Conservation (phyloP, 345 rosid species). For the Syzygium oleosum region DNA sequence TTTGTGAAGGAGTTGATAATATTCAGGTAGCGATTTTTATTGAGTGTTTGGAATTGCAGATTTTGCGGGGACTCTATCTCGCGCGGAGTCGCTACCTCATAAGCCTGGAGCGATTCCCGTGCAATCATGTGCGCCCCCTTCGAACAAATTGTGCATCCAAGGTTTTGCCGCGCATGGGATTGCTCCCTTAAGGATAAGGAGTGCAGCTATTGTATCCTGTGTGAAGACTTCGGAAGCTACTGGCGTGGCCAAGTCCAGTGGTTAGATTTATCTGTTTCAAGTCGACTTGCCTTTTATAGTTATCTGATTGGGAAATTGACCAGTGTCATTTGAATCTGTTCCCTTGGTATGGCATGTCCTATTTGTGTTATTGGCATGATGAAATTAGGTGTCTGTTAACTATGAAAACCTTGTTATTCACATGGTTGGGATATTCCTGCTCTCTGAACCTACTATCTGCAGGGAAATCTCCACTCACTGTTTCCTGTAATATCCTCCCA, state of each 20-base stretch:
- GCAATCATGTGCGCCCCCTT: slow-evolving; percentile 14
- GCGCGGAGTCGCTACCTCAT: slow-evolving; percentile 5
- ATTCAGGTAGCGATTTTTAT: not conserved
- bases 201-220: slow-evolving; percentile 16
- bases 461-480: not conserved
- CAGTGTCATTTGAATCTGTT: not conserved
- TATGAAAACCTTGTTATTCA: not conserved
- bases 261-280: slow-evolving; percentile 17
- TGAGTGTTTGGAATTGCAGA: slow-evolving; percentile 9
- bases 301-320: not conserved
- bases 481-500: not conserved
- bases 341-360: not conserved
- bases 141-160: slow-evolving; percentile 17
- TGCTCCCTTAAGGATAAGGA: slow-evolving; percentile 14
- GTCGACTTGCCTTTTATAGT: not conserved
- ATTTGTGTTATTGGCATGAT: not conserved
- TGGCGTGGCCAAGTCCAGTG: slow-evolving; percentile 37
- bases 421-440: not conserved
- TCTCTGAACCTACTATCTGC: not conserved
- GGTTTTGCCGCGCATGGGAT: slow-evolving; percentile 16
- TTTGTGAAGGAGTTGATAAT: not conserved
- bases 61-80: slow-evolving; percentile 22
- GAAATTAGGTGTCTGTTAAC: not conserved
- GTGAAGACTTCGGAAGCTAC: slow-evolving; percentile 42
- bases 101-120: slow-evolving; percentile 17